Evolutionary conservation across 2,329 filamentous ascomycete genomes (phyloP), one percentile per base, ranked within the genome.

Genomic region (Rhinocladiella mackenziei): DNA sequence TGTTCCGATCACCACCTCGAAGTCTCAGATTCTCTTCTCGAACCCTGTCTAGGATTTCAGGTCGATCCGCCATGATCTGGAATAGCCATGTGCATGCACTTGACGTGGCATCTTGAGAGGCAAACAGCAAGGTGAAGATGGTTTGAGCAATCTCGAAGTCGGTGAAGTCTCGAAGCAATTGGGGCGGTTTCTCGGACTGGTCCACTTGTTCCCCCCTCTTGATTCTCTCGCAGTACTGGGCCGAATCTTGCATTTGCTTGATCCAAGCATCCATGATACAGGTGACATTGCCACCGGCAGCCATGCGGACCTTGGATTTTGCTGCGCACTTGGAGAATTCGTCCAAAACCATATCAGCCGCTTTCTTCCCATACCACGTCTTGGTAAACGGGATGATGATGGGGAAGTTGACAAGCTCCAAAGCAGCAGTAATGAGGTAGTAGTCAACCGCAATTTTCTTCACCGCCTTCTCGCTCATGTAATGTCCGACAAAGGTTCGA

Each of bases 221-320:
- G 57, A 89, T 71, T 48, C 84, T 84, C 66, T 89, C 80, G 48
- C 83, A 81, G 77, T 91, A 96, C 50, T 73, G 77, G 63, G 87
- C 81, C 3, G 87, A 94, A 45, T 92, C 81, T 56, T 94, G 75
- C 80, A 96, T 95, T 55, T 82, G 75, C 71, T 86, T 81, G 59
- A 97, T 73, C 92, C 92, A 98, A 48, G 81, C 86, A 64, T 98
- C 92, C 80, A 97, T 87, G 67, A 96, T 96, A 66, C 91, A 97
- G 54, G 82, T 84, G 45, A 91, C 72, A 46, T 91, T 81, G 54
- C 88, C 89, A 60, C 89, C 91, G 42, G 87, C 83, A 58, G 83
- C 81, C 86, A 97, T 94, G 58, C 86, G 83, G 51, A 88, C 83
- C 74, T 92, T 95, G 69, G 86, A 85, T 76, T 96, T 95, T 51